Conservation (phyloP, 192 early-diverging fungal genomes). For the Podila verticillata region DNA sequence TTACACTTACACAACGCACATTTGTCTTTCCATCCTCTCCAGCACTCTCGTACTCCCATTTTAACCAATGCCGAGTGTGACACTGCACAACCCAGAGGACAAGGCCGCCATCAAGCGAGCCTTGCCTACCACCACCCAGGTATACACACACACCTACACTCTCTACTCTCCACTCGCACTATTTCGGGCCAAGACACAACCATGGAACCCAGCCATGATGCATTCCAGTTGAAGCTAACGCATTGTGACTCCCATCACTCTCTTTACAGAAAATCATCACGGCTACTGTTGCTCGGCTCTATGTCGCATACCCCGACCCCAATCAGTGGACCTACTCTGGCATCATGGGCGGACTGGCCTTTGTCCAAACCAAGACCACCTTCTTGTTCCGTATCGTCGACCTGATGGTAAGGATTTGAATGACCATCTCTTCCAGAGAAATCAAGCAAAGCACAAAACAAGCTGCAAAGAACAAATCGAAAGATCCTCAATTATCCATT, state of each 20-base stretch:
- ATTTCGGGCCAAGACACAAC: too few relatives aligned
- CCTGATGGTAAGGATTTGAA: conserved; percentile 51
- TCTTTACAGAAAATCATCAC: conserved; percentile 77
- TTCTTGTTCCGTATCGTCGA: conserved; percentile 80
- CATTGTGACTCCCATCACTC: background rate
- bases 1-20: background rate
- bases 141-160: conserved; percentile 25
- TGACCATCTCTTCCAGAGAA: background rate
- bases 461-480: too few relatives aligned
- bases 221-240: background rate
- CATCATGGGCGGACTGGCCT: conserved; percentile 73
- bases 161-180: background rate
- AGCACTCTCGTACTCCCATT: too few relatives aligned
- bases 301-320: conserved; percentile 74
- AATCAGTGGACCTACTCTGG: conserved; percentile 75
- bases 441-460: background rate
- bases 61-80: conserved; percentile 64
- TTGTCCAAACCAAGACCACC: conserved; percentile 71
- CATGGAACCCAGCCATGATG: background rate
- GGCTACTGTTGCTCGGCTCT: conserved; percentile 79
- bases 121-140: conserved; percentile 64
- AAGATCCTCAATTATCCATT: background rate
- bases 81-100: conserved; percentile 70
- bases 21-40: background rate
- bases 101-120: conserved; percentile 71